Evolutionary conservation across 2,329 filamentous ascomycete genomes (phyloP).

Genomic region (Mycosphaerella sp.): DNA sequence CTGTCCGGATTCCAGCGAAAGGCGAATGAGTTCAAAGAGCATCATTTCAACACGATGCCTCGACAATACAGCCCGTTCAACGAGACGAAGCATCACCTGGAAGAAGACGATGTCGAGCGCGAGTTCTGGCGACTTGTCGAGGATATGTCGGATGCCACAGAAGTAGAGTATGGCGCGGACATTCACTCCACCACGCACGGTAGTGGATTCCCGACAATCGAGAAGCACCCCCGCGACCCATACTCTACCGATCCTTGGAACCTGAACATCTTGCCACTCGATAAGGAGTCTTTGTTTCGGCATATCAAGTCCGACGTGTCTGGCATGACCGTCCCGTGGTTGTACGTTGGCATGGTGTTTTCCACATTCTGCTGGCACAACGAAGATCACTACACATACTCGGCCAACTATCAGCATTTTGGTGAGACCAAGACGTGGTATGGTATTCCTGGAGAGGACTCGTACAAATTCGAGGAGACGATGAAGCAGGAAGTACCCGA

Average conservation of each 20-base stretch:
- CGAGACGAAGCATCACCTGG: slow-evolving; percentile 73
- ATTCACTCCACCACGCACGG: slow-evolving; percentile 98
- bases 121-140: slow-evolving; percentile 97
- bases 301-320: slow-evolving; percentile 98
- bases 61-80: slow-evolving; percentile 65
- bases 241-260: slow-evolving; percentile 95
- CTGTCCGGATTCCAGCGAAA: slow-evolving; percentile 94
- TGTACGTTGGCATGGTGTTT: slow-evolving; percentile 99
- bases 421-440: slow-evolving; percentile 99
- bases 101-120: slow-evolving; percentile 89
- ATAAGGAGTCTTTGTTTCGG: slow-evolving; percentile 86
- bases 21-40: slow-evolving; percentile 88
- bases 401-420: slow-evolving; percentile 96
- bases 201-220: slow-evolving; percentile 90
- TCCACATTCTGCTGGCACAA: slow-evolving; percentile 99
- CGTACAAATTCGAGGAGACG: slow-evolving; percentile 87
- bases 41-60: slow-evolving; percentile 68
- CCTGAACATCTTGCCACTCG: slow-evolving; percentile 81
- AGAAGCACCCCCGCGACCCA: slow-evolving; percentile 77
- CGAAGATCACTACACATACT: slow-evolving; percentile 96
- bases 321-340: slow-evolving; percentile 98
- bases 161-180: slow-evolving; percentile 96
- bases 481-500: slow-evolving; percentile 96
- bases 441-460: slow-evolving; percentile 88
- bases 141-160: slow-evolving; percentile 88